A percentile compares a stretch with the other conserved stretches of the same genome.
Conservation (phyloP, 1,284 basidiomycete species). For the Ganoderma leucocontextum region DNA sequence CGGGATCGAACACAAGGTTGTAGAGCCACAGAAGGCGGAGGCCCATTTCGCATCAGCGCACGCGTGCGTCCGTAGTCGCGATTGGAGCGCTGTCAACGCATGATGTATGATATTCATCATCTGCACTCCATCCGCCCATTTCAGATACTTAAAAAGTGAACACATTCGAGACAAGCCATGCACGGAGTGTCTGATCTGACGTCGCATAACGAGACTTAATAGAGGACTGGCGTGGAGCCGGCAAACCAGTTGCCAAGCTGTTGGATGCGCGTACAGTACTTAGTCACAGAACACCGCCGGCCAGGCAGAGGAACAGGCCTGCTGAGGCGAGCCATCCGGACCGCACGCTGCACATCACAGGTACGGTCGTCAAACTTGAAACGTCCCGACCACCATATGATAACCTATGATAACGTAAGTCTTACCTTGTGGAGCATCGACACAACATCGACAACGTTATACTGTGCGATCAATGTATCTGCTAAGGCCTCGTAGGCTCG, state of each 20-base stretch:
- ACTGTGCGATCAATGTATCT: slow-evolving; percentile 2
- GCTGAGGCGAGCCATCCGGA: not conserved
- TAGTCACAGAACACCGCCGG: not conserved
- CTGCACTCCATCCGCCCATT: not conserved
- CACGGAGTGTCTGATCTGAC: not conserved
- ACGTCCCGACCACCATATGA: not conserved
- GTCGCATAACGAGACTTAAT: not conserved
- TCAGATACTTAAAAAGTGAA: not conserved
- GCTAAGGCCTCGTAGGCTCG: not conserved
- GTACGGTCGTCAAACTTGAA: slow-evolving; percentile 6
- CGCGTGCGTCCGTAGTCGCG: slow-evolving; percentile 3
- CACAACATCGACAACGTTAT: not conserved
- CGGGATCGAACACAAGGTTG: not conserved
- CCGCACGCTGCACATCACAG: not conserved
- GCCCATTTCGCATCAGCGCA: not conserved
- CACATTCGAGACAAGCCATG: not conserved
- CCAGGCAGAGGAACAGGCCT: not conserved
- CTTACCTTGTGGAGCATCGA: slow-evolving; percentile 6
- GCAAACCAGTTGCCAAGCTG: not conserved
- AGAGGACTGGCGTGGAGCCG: not conserved
- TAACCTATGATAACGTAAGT: not conserved
- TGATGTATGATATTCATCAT: too few species aligned
- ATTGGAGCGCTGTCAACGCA: not conserved
- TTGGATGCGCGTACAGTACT: not conserved
- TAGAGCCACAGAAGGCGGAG: not conserved